These are phyloP conservation scores for Aspergillus tamarii DNA, from an alignment of 2,329 filamentous ascomycete genomes.

Conservation along the genomic window DNA sequence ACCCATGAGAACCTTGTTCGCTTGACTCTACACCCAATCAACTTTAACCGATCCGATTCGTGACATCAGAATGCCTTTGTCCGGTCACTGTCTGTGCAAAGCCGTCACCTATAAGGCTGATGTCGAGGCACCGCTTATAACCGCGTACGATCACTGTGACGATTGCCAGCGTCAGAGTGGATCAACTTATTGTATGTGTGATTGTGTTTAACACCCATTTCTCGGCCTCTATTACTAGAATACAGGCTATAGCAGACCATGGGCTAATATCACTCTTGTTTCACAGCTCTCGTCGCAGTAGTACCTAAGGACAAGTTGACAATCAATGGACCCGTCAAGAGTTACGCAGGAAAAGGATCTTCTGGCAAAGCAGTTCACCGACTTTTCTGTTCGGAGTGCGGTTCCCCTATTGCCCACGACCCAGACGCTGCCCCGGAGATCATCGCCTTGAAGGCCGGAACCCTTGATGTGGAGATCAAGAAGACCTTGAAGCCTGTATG, in stretches of 20 bases:
- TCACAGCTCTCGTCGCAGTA: constrained; percentile 63
- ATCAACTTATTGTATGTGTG: constrained; percentile 61
- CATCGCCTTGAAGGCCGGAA: constrained; percentile 70
- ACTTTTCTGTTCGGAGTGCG: constrained; percentile 71
- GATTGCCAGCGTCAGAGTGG: constrained; percentile 73
- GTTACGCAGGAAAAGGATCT: constrained; percentile 61
- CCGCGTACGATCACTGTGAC: constrained; percentile 72
- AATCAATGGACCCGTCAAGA: constrained; percentile 67
- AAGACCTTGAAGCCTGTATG: constrained; percentile 64
- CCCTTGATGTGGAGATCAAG: constrained; percentile 66
- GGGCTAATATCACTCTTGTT: neutral
- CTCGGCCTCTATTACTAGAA: neutral
- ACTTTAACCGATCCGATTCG: constrained; percentile 52
- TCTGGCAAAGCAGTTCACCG: constrained; percentile 68
- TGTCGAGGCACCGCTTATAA: constrained; percentile 41
- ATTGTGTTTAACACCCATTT: neutral
- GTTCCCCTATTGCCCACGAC: constrained; percentile 71
- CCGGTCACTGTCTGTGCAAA: constrained; percentile 72
- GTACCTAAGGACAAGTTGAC: constrained; percentile 68
- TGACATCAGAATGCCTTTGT: constrained; percentile 61
- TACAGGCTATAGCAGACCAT: neutral
- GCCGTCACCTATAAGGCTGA: constrained; percentile 69
- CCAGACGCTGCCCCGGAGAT: constrained; percentile 71
- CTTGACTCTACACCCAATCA: constrained; percentile 2
- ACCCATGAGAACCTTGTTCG: constrained; percentile 32